phyloP scores from a whole-genome alignment of 495 filamentous ascomycete genomes.

The Poronia punctata region DNA sequence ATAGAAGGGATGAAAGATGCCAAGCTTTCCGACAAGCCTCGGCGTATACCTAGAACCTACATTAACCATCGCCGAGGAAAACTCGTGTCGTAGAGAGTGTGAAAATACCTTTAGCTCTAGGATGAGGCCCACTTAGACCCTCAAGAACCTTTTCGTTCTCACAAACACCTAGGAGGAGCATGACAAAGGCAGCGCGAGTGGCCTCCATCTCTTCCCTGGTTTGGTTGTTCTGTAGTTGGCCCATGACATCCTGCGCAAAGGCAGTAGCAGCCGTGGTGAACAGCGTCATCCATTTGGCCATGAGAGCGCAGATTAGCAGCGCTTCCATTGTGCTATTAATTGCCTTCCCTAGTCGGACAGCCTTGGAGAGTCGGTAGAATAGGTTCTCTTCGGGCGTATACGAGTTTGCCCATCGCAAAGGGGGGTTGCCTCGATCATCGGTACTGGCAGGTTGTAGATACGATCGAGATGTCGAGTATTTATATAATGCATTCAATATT shows the following conservation, averaged over 20 bases:
- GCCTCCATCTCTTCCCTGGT: slow-evolving; percentile 42
- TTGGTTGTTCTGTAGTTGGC: slow-evolving; percentile 31
- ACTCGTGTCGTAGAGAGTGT: slow-evolving; percentile 9
- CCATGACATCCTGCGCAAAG: slow-evolving; percentile 35
- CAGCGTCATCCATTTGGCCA: slow-evolving; percentile 39
- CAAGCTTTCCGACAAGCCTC: slow-evolving; percentile 41
- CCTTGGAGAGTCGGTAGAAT: slow-evolving; percentile 46
- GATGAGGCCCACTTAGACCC: slow-evolving; percentile 33
- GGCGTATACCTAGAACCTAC: slow-evolving; percentile 30
- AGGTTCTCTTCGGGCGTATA: slow-evolving; percentile 43
- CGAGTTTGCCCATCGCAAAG: slow-evolving; percentile 41
- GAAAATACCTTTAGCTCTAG: slow-evolving; percentile 40
- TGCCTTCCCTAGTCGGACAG: slow-evolving; percentile 31
- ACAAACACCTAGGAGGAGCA: slow-evolving; percentile 39
- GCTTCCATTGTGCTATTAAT: slow-evolving; percentile 30
- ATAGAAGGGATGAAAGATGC: slow-evolving; percentile 47
- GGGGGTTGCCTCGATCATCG: slow-evolving; percentile 13
- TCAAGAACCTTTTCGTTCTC: slow-evolving; percentile 43
- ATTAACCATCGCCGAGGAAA: slow-evolving; percentile 12
- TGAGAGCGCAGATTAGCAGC: slow-evolving; percentile 25
- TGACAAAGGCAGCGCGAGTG: slow-evolving; percentile 48
- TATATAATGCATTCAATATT: slow-evolving; percentile 52
- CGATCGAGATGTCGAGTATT: slow-evolving; percentile 47
- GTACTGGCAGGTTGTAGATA: slow-evolving; percentile 22
- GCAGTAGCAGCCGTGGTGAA: slow-evolving; percentile 34